Percentiles rank a stretch among this genome's conserved stretches.
These are phyloP conservation scores for Marasmius fiardii DNA, from an alignment of 1,284 basidiomycete genomes.

Conservation along the genomic window DNA sequence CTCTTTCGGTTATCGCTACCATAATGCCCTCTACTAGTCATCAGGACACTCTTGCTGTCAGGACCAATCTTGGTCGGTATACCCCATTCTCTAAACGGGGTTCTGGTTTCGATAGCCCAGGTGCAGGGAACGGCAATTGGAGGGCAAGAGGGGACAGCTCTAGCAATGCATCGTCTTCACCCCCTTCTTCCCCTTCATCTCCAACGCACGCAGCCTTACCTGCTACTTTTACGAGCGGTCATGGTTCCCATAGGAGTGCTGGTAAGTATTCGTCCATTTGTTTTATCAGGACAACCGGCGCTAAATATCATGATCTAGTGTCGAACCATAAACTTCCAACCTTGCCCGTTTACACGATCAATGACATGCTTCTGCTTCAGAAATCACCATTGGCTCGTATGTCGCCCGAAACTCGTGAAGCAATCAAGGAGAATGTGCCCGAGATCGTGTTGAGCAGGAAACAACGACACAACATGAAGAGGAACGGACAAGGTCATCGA, in stretches of 20 bases:
- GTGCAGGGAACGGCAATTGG: not conserved
- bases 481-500: not conserved
- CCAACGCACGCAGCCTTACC: conserved; percentile 16
- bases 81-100: not conserved
- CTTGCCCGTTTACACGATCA: conserved; percentile 11
- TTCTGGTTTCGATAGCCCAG: not conserved
- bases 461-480: conserved; percentile 1
- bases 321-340: not conserved
- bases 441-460: conserved; percentile 8
- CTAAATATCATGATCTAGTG: not conserved
- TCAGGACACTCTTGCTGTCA: not conserved
- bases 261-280: not conserved
- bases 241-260: conserved; percentile 26
- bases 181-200: conserved; percentile 14
- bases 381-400: conserved; percentile 5
- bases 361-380: conserved; percentile 6
- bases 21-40: not conserved
- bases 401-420: conserved; percentile 5
- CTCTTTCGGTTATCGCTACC: not conserved
- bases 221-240: conserved; percentile 17
- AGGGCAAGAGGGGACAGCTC: not conserved
- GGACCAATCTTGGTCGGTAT: not conserved
- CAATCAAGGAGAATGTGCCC: conserved; percentile 7
- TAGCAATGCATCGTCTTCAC: conserved; percentile 1
- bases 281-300: not conserved